Conservation (phyloP, 2,329 filamentous ascomycete species). For the Elsinoe perseae region DNA sequence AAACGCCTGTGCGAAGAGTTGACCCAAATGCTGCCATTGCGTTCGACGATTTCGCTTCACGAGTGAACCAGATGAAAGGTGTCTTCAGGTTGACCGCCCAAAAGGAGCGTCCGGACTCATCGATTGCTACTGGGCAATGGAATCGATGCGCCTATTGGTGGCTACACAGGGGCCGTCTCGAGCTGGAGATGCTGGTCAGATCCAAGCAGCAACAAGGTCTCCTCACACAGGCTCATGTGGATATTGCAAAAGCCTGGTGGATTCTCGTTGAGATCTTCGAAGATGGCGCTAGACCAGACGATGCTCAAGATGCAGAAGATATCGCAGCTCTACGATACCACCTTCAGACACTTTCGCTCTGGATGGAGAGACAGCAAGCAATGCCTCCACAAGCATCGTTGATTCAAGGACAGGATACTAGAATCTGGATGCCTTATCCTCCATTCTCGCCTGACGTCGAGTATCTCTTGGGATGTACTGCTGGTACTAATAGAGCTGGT, state of each 20-base stretch:
- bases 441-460: slow-evolving; percentile 62
- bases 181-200: slow-evolving; percentile 64
- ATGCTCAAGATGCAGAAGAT: slow-evolving; percentile 16
- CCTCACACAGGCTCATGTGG: slow-evolving; percentile 69
- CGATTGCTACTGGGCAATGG: slow-evolving; percentile 52
- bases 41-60: slow-evolving; percentile 59
- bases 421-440: slow-evolving; percentile 75
- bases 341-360: slow-evolving; percentile 66
- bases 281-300: neutral
- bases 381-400: slow-evolving; percentile 58
- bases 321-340: slow-evolving; percentile 17
- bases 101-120: slow-evolving; percentile 57
- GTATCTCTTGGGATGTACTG: slow-evolving; percentile 58
- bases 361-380: slow-evolving; percentile 77
- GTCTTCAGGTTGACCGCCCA: slow-evolving; percentile 74
- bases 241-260: slow-evolving; percentile 82
- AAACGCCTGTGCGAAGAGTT: slow-evolving; percentile 1
- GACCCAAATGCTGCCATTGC: slow-evolving; percentile 28
- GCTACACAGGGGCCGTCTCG: slow-evolving; percentile 74
- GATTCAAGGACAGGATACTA: slow-evolving; percentile 71
- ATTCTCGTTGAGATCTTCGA: slow-evolving; percentile 45
- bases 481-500: slow-evolving; percentile 45
- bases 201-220: slow-evolving; percentile 46
- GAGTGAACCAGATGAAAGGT: slow-evolving; percentile 65
- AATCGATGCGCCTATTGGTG: slow-evolving; percentile 74